Evolutionary conservation across 148 eudicot genomes (phyloP), one percentile per base, ranked within the genome.

Genomic region (Persicaria maculosa): DNA sequence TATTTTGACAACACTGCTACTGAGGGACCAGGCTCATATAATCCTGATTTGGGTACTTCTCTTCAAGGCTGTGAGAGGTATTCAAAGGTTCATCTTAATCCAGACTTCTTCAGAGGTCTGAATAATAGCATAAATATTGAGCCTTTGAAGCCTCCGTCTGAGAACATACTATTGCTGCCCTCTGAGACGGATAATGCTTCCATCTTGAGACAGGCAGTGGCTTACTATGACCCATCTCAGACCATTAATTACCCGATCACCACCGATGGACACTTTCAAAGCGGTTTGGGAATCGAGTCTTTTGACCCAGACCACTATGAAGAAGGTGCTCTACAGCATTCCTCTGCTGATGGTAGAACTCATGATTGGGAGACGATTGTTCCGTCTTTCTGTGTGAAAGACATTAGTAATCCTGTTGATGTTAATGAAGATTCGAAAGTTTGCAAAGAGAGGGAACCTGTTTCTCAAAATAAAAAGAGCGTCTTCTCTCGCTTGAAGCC

Each of bases 401-500:
- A 12, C 20, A 17, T n/a, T 36, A 19, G 64, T 69, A 12, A 40
- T 47, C 25, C 59, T 52, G 46, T 2, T 62, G 68, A 36, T 36
- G 11, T 48, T 12, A 45, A 47, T 44, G 55, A 59, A 47, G 58
- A 36, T 0, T 64, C 46, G 10, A 75, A 47, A 48, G n/a, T 25
- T 52, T 47, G 25, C 6, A 22, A 67, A 67, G 72, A 43, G 43
- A 68, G 48, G 6, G 19, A 50, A 7, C 16, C 44, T 6, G 15
- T 47, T 52, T 22, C 74, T 72, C 44, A 25, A 31, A 72, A 52
- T 48, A 50, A 52, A 20, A 1, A 8, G 43, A 73, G 75, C 44
- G 75, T 73, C 65, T 73, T 73, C 52, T 65, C 78, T 75, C 78
- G 73, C 25, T 68, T 75, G 72, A 75, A 50, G 22, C 69, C 47